Conservation (phyloP, 208 protist genomes). For the Leishmania gerbilli region DNA sequence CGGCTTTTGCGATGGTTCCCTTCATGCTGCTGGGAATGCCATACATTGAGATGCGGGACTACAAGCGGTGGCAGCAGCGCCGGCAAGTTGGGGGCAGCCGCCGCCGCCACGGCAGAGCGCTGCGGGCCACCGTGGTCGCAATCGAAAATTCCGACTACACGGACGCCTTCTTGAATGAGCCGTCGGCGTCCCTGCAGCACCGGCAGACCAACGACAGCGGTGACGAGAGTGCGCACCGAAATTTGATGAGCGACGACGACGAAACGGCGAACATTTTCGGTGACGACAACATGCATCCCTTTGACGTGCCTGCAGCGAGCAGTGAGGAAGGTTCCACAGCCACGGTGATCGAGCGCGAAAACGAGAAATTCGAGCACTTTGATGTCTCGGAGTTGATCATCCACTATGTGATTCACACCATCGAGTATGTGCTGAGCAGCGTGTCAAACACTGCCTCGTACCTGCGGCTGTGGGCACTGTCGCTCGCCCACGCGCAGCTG, state of each 20-base stretch:
- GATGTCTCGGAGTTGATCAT: slow-evolving; percentile 96
- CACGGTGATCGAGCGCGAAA: slow-evolving; percentile 23
- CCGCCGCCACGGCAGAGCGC: neutral
- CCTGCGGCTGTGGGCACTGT: slow-evolving; percentile 99
- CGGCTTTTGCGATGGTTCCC: slow-evolving; percentile 78
- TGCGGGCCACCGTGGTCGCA: slow-evolving; percentile 13
- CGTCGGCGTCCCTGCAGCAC: slow-evolving; percentile 12
- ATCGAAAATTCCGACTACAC: slow-evolving; percentile 17
- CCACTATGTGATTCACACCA: slow-evolving; percentile 99
- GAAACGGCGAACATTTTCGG: slow-evolving; percentile 16
- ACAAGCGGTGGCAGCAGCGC: slow-evolving; percentile 41
- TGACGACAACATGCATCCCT: slow-evolving; percentile 11
- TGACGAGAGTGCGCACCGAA: neutral
- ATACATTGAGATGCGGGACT: slow-evolving; percentile 62
- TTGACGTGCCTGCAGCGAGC: slow-evolving; percentile 1
- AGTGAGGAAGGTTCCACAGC: neutral
- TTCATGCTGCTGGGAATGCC: slow-evolving; percentile 88
- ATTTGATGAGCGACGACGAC: slow-evolving; percentile 29
- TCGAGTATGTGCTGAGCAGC: slow-evolving; percentile 98
- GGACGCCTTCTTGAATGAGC: slow-evolving; percentile 26
- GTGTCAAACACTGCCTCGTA: slow-evolving; percentile 99
- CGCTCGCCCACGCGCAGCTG: slow-evolving; percentile 98
- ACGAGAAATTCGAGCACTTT: slow-evolving; percentile 60
- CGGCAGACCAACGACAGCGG: neutral
- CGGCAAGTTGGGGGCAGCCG: neutral